phyloP scores from a whole-genome alignment of 2,329 filamentous ascomycete genomes.

The Atkinsonella texensis region DNA sequence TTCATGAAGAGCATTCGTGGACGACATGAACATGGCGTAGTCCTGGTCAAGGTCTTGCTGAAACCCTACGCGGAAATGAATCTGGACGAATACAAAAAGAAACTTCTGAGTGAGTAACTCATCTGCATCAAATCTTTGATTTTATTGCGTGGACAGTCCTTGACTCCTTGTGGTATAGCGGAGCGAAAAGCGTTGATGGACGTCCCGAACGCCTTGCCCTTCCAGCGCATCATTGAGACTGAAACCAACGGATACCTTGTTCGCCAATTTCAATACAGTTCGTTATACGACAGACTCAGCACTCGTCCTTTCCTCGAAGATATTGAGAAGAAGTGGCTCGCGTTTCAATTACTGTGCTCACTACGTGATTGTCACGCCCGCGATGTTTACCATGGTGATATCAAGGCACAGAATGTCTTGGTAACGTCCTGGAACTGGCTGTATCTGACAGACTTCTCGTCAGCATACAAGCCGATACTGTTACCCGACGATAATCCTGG shows the following conservation, averaged over 20 bases:
- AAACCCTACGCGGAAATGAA: slow-evolving; percentile 81
- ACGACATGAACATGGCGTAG: slow-evolving; percentile 77
- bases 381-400: slow-evolving; percentile 91
- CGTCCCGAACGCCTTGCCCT: slow-evolving; percentile 82
- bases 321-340: slow-evolving; percentile 97
- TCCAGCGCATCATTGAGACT: slow-evolving; percentile 85
- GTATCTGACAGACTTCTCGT: slow-evolving; percentile 94
- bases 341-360: slow-evolving; percentile 87
- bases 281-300: slow-evolving; percentile 91
- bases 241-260: slow-evolving; percentile 85
- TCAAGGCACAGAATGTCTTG: slow-evolving; percentile 94
- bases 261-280: slow-evolving; percentile 91
- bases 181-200: slow-evolving; percentile 70
- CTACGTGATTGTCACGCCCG: slow-evolving; percentile 82
- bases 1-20: slow-evolving; percentile 97
- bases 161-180: slow-evolving; percentile 32
- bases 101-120: slow-evolving; percentile 52
- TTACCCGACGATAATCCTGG: slow-evolving; percentile 93
- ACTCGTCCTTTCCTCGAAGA: slow-evolving; percentile 93
- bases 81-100: slow-evolving; percentile 65
- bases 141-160: background rate
- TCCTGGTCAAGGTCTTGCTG: slow-evolving; percentile 87
- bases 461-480: slow-evolving; percentile 86
- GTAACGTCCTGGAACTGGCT: slow-evolving; percentile 99
- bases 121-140: background rate